phyloP scores from a whole-genome alignment of 768 basidiomycete genomes.

The Leccinum boreale region DNA sequence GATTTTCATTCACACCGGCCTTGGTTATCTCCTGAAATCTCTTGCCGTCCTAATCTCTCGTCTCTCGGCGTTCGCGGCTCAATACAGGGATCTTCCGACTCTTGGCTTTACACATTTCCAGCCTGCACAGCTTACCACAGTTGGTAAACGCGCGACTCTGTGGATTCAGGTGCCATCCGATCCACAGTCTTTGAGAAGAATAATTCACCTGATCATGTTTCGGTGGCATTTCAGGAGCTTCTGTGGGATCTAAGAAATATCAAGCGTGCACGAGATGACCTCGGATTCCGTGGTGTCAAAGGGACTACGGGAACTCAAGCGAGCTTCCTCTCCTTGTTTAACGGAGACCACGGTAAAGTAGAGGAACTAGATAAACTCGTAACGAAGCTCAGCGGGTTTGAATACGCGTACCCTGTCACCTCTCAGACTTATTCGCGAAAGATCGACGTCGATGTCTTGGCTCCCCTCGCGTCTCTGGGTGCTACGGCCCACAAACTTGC shows the following conservation, averaged over 20 bases:
- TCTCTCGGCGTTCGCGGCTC: constrained; percentile 76
- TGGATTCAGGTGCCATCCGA: constrained; percentile 78
- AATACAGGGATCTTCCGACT: constrained; percentile 87
- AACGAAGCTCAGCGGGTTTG: constrained; percentile 88
- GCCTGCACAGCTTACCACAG: constrained; percentile 96
- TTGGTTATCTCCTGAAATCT: constrained; percentile 80
- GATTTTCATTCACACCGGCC: constrained; percentile 89
- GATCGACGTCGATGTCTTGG: constrained; percentile 90
- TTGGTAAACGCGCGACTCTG: constrained; percentile 92
- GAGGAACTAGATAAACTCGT: constrained; percentile 86
- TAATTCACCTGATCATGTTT: not conserved
- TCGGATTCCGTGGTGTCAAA: constrained; percentile 98
- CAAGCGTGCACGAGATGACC: constrained; percentile 81
- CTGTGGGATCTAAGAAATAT: constrained; percentile 96
- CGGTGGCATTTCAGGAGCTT: constrained; percentile 56
- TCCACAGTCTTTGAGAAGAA: not conserved
- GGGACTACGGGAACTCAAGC: constrained; percentile 99
- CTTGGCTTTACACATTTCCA: constrained; percentile 99
- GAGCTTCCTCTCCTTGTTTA: constrained; percentile 90
- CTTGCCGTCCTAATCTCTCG: constrained; percentile 90
- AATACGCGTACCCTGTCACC: constrained; percentile 94
- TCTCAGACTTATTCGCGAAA: constrained; percentile 99
- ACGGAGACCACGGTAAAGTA: constrained; percentile 95
- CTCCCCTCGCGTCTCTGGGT: constrained; percentile 85
- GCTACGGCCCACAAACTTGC: constrained; percentile 98